Evolutionary conservation across 2,329 filamentous ascomycete species (phyloP).

Genomic region (Stemphylium lycopersici): DNA sequence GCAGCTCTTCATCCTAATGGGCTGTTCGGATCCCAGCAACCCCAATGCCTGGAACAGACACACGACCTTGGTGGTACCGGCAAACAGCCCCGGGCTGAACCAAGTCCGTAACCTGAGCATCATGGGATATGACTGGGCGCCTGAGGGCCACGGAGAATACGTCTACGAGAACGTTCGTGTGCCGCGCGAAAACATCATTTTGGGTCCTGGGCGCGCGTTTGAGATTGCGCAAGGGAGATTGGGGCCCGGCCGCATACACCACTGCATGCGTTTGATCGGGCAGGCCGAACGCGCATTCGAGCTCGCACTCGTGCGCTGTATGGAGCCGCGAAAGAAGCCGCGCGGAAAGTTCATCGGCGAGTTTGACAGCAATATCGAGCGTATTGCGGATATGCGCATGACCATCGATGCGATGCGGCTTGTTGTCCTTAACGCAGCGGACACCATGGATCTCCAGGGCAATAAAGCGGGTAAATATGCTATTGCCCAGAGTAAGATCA

Average conservation of each 20-base stretch:
- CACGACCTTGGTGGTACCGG: slow-evolving; percentile 50
- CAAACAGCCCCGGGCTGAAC: slow-evolving; percentile 47
- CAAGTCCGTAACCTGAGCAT: slow-evolving; percentile 50
- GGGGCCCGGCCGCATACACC: slow-evolving; percentile 52
- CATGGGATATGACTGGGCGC: slow-evolving; percentile 53
- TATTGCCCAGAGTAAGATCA: slow-evolving; percentile 53
- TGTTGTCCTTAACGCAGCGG: slow-evolving; percentile 51
- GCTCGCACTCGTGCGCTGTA: slow-evolving; percentile 48
- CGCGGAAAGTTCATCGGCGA: slow-evolving; percentile 51
- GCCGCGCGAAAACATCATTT: slow-evolving; percentile 50
- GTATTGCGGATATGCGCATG: slow-evolving; percentile 52
- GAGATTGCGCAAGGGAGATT: slow-evolving; percentile 53
- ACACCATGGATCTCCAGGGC: slow-evolving; percentile 51
- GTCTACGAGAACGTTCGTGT: slow-evolving; percentile 51
- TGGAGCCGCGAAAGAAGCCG: slow-evolving; percentile 48
- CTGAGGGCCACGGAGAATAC: slow-evolving; percentile 53
- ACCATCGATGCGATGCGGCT: slow-evolving; percentile 50
- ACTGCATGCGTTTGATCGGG: slow-evolving; percentile 53
- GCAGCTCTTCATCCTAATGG: slow-evolving; percentile 47
- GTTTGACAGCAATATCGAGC: slow-evolving; percentile 52
- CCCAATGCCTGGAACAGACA: slow-evolving; percentile 50
- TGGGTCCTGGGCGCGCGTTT: slow-evolving; percentile 51
- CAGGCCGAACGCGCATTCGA: slow-evolving; percentile 53
- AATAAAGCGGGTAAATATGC: slow-evolving; percentile 51
- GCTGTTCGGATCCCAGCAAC: slow-evolving; percentile 50